Base-by-base conservation (phyloP, 306 rosid genomes). In the Adenanthera pavonina region DNA sequence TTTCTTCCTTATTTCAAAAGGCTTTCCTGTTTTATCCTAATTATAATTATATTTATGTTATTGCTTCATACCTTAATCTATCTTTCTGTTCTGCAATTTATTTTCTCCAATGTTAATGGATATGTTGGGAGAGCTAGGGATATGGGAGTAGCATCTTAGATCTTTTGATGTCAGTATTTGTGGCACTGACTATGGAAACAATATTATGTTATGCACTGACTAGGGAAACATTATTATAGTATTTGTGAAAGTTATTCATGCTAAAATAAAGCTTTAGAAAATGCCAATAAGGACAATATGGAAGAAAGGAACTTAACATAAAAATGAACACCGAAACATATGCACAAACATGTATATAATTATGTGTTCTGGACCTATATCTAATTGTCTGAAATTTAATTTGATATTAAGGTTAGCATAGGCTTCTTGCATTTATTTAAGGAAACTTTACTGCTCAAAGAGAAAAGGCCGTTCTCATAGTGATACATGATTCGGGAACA, bases 281-380 rank as follows among this genome's bases (percentile, higher is more conserved):
- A 65, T 66, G 66, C 49, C 35, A 41, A 72, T 71, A 64, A 34
- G 81, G 70, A 41, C 25, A 49, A 25, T 49, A 48, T 67, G 85
- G 47, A 33, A n/a, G 46, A 53, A 65, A 15, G 70, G 67, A 77
- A 72, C 80, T 14, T 61, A 17, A n/a, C 49, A 30, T 66, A 25
- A 59, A 40, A 69, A 80, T n/a, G 35, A n/a, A n/a, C 74, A 73
- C 60, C 79, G 47, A 57, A 65, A 38, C 79, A 61, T 71, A 35
- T 38, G 40, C 48, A 3, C 14, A 19, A 47, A 19, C 40, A 65
- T 33, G 17, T 40, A 56, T 43, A 41, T 33, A 16, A n/a, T 46
- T 11, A 43, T 54, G 52, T 64, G 43, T 4, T 40, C 2, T 36
- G 35, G 25, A 34, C 53, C 19, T 66, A 56, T 56, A 66, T 53